These are phyloP conservation scores for Exophiala sp. DNA, from an alignment of 2,329 filamentous ascomycete species.

Conservation along the genomic window DNA sequence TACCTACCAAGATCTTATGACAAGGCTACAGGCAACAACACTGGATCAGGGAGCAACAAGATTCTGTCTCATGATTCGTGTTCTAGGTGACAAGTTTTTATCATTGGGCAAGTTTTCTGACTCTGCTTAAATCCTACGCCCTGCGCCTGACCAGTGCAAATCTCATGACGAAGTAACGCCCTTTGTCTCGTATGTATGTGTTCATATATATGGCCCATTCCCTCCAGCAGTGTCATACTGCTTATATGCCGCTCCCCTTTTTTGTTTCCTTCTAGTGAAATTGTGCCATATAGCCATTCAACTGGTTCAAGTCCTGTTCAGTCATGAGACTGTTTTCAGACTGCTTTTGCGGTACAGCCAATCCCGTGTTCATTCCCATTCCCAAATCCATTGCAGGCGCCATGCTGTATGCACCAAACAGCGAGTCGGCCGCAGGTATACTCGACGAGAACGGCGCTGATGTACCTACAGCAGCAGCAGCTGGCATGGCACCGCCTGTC, in stretches of 20 bases:
- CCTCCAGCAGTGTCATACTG: neutral
- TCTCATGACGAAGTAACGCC: neutral
- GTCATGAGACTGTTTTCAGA: constrained; percentile 14
- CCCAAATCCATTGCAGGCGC: constrained; percentile 5
- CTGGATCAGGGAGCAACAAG: neutral
- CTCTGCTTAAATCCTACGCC: neutral
- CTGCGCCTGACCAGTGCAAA: neutral
- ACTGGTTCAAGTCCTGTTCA: constrained; percentile 18
- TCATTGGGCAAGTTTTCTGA: neutral
- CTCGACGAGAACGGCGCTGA: constrained; percentile 15
- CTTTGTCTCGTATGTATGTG: neutral
- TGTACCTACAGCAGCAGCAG: neutral
- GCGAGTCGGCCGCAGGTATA: constrained; percentile 6
- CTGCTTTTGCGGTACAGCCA: constrained; percentile 6
- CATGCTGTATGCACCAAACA: constrained; percentile 16
- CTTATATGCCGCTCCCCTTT: neutral
- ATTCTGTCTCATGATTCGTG: neutral
- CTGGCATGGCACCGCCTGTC: neutral
- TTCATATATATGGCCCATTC: neutral
- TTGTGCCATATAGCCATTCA: constrained; percentile 20
- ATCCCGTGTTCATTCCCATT: constrained; percentile 6
- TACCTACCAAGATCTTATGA: neutral
- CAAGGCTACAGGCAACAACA: neutral
- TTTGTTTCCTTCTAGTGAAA: constrained; percentile 12
- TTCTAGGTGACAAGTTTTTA: neutral